phyloP scores from a whole-genome alignment of 2,329 filamentous ascomycete genomes.

The Ophiostoma sp. region DNA sequence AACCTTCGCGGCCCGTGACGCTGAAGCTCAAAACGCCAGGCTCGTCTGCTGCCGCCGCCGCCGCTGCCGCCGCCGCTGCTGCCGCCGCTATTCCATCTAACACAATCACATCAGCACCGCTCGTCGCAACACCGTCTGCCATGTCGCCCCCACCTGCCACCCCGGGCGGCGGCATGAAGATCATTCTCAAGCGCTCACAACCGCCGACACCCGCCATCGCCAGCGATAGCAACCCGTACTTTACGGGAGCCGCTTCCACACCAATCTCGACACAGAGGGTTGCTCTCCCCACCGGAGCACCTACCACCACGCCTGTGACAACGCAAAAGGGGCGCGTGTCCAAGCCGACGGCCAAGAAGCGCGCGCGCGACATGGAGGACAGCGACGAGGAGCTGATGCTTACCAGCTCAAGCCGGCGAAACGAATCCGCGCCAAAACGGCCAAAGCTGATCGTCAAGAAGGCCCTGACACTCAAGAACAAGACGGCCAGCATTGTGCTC shows the following conservation, averaged over 20 bases:
- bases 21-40: slow-evolving; percentile 25
- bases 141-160: slow-evolving; percentile 27
- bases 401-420: neutral
- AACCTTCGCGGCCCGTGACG: slow-evolving; percentile 24
- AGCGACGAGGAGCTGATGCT: slow-evolving; percentile 39
- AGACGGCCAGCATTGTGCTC: slow-evolving; percentile 32
- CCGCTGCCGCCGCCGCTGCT: neutral
- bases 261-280: neutral
- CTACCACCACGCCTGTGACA: slow-evolving; percentile 30
- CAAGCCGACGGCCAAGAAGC: slow-evolving; percentile 60
- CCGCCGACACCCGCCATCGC: slow-evolving; percentile 32
- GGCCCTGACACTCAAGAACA: slow-evolving; percentile 29
- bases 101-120: slow-evolving; percentile 20
- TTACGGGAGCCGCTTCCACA: neutral
- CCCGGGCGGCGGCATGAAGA: slow-evolving; percentile 27
- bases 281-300: neutral
- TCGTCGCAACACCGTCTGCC: slow-evolving; percentile 24
- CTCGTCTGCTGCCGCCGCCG: slow-evolving; percentile 10
- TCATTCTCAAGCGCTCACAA: slow-evolving; percentile 30
- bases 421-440: slow-evolving; percentile 40
- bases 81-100: slow-evolving; percentile 1
- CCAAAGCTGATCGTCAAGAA: slow-evolving; percentile 47
- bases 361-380: slow-evolving; percentile 50
- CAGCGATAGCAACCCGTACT: slow-evolving; percentile 27
- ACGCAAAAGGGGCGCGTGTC: slow-evolving; percentile 56